Percentiles rank a stretch among this genome's conserved stretches.
Evolutionary conservation across 352 stramenopile species (phyloP).

Genomic region (Peronospora farinosa): DNA sequence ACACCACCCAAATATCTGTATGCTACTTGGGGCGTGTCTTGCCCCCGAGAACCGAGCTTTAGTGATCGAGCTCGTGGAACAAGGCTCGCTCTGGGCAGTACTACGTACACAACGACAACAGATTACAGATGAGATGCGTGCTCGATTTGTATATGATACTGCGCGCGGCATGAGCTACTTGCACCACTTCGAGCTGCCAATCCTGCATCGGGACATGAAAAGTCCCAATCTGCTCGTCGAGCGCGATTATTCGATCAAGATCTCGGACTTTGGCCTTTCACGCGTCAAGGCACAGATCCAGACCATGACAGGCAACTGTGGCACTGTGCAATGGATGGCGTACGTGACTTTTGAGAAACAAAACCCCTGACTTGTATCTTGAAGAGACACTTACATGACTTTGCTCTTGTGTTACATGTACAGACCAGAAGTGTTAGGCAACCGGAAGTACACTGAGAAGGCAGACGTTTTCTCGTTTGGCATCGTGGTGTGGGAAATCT

Average conservation of each 20-base stretch:
- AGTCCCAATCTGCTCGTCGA: constrained; percentile 86
- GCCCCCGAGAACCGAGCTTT: constrained; percentile 89
- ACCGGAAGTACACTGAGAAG: constrained; percentile 90
- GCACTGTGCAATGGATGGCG: constrained; percentile 86
- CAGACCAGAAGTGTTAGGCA: constrained; percentile 83
- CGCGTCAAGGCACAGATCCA: constrained; percentile 89
- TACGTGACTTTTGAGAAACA: constrained; percentile 34
- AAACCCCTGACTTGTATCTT: constrained; percentile 12
- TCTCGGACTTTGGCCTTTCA: constrained; percentile 88
- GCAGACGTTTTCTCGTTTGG: constrained; percentile 91
- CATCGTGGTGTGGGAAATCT: constrained; percentile 93
- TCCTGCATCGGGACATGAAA: constrained; percentile 89
- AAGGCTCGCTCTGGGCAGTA: constrained; percentile 91
- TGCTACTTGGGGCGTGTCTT: constrained; percentile 93
- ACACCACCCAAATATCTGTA: constrained; percentile 95
- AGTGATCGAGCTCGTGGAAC: constrained; percentile 91
- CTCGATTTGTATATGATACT: constrained; percentile 65
- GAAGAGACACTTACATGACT: constrained; percentile 17
- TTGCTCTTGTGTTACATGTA: constrained; percentile 8
- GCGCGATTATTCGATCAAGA: constrained; percentile 82
- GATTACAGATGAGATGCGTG: constrained; percentile 39
- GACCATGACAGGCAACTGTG: constrained; percentile 89
- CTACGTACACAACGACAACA: constrained; percentile 53
- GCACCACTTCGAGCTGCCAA: constrained; percentile 78
- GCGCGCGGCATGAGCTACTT: constrained; percentile 85